Base-by-base conservation (phyloP, 768 basidiomycete genomes). In the Macrolepiota dolichaula region DNA sequence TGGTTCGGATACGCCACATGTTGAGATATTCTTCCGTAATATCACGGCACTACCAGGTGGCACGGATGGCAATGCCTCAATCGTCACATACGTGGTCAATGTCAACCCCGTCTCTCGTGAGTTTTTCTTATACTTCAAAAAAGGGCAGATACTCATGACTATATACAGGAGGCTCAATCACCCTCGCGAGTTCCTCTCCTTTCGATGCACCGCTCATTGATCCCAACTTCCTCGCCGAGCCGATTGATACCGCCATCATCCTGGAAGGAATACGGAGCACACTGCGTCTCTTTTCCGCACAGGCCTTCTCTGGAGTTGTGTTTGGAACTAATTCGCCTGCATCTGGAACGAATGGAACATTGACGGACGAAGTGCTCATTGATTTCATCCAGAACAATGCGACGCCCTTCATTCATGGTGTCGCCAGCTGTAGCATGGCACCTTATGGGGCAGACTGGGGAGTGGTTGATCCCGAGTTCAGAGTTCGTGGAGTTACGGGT, bases 401-500 rank as follows among this genome's bases (percentile, higher is more conserved):
- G 13, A 17, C 17, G 36, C 44, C 54, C 1, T 58, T 54, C 51
- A 27, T 55, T 24, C 64, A 64, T 22, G 56, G 60, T 9, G 51
- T 59, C 15, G 60, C 19, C 52, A 40, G 47, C 57, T 9, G 61
- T 51, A 36, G 37, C 2, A 64, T 64, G 61, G 57, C 60, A 36
- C n/a, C 56, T 19, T n/a, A 2, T 10, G 51, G 47, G 25, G 51
- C 61, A 9, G 24, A 15, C 3, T 40, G 53, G 50, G 64, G 64
- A 9, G 64, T 64, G 1, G 64, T 64, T 12, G 64, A 62, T 36
- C 56, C 55, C 1, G 60, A 64, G 6, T 64, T 64, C 44, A 37
- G 19, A 22, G 60, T 64, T 13, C 58, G 54, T 22, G 64, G 61
- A 4, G 47, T 51, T 4, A 13, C 13, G 4, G 64, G 60, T 5